Evolutionary conservation across 345 rosid species (phyloP).

Genomic region (Arabis alpina): DNA sequence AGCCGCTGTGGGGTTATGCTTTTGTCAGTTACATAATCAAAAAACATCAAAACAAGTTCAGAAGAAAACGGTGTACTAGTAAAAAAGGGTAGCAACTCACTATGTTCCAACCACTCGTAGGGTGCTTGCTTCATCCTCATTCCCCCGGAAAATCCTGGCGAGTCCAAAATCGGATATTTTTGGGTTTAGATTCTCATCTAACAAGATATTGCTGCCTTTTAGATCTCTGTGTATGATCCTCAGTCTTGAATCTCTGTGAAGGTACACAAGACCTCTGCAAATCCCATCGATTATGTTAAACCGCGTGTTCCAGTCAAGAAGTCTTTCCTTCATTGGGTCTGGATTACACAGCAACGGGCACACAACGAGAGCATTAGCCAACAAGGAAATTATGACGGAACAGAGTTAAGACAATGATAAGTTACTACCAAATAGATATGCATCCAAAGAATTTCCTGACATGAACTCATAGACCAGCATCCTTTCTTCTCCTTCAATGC

Average conservation of each 20-base stretch:
- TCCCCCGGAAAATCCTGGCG: slow-evolving; percentile 12
- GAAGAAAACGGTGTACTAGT: neutral
- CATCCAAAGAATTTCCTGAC: slow-evolving; percentile 44
- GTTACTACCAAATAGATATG: slow-evolving; percentile 43
- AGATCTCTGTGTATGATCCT: slow-evolving; percentile 51
- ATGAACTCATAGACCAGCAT: slow-evolving; percentile 61
- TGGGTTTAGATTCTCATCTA: slow-evolving; percentile 48
- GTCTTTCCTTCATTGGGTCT: slow-evolving; percentile 36
- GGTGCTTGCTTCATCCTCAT: slow-evolving; percentile 27
- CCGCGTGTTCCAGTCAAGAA: slow-evolving; percentile 44
- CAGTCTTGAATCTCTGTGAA: slow-evolving; percentile 52
- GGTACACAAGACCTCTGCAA: slow-evolving; percentile 46
- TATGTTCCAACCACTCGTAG: slow-evolving; percentile 24
- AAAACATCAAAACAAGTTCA: neutral
- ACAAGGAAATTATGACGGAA: neutral
- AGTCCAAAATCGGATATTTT: slow-evolving; percentile 49
- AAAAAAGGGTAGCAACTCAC: slow-evolving; percentile 3
- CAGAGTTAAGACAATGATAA: neutral
- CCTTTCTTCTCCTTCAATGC: slow-evolving; percentile 56
- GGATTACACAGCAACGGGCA: neutral
- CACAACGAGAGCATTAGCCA: neutral
- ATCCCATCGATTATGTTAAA: slow-evolving; percentile 48
- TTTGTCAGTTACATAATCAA: slow-evolving; percentile 7
- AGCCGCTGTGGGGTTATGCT: slow-evolving; percentile 44
- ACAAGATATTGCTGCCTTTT: slow-evolving; percentile 48